Percentiles rank a stretch among this genome's conserved stretches.
These are phyloP conservation scores for Nigrograna mackinnonii DNA, from an alignment of 2,329 filamentous ascomycete species.

Conservation along the genomic window DNA sequence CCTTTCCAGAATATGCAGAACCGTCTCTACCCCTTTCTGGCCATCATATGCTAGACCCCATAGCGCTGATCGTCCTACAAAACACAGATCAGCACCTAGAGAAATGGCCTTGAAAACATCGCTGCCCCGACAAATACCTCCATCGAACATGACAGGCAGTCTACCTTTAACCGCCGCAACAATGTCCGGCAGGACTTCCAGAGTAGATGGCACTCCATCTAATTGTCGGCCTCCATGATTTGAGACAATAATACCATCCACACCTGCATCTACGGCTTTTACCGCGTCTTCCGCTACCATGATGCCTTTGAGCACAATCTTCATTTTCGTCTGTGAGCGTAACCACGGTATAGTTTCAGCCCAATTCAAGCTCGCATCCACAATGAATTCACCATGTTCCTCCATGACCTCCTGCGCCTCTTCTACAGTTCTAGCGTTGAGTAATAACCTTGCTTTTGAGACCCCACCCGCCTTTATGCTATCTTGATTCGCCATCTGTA, in stretches of 20 bases:
- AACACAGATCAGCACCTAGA: slow-evolving; percentile 16
- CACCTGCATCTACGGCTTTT: slow-evolving; percentile 48
- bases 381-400: neutral
- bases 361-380: slow-evolving; percentile 4
- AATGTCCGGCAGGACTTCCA: slow-evolving; percentile 5
- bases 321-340: slow-evolving; percentile 18
- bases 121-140: slow-evolving; percentile 17
- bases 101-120: slow-evolving; percentile 20
- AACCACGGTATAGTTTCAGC: slow-evolving; percentile 8
- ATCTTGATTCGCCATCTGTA: neutral
- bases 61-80: slow-evolving; percentile 12
- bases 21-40: slow-evolving; percentile 14
- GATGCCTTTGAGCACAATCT: slow-evolving; percentile 46
- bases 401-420: neutral
- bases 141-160: slow-evolving; percentile 7
- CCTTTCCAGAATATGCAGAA: slow-evolving; percentile 7
- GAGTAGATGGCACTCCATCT: slow-evolving; percentile 8
- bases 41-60: slow-evolving; percentile 14
- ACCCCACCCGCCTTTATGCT: neutral
- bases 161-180: slow-evolving; percentile 3
- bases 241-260: slow-evolving; percentile 48
- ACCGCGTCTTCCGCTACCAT: slow-evolving; percentile 55
- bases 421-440: neutral
- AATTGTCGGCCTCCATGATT: slow-evolving; percentile 37
- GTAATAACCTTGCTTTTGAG: neutral